Conservation (phyloP, 73 alveolate genomes). For the Blepharisma stoltei region DNA sequence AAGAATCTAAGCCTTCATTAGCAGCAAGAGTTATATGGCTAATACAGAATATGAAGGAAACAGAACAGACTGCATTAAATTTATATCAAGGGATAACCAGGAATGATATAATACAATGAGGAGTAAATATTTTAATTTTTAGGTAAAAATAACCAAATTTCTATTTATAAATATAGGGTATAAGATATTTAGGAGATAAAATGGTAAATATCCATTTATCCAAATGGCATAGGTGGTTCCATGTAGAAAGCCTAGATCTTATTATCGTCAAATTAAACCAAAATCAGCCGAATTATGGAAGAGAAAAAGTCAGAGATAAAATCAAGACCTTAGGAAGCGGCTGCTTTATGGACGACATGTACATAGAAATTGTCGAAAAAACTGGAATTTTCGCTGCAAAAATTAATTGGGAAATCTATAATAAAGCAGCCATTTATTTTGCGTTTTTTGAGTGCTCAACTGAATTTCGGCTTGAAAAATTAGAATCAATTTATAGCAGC, state of each 20-base stretch:
- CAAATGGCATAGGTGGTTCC: constrained; percentile 25
- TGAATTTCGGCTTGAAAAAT: neutral
- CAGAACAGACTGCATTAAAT: neutral
- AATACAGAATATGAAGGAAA: constrained; percentile 5
- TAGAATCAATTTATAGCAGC: neutral
- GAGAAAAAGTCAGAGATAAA: neutral
- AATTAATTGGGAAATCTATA: constrained; percentile 12
- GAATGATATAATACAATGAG: no score
- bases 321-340: neutral
- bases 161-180: no score
- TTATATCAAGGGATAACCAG: neutral
- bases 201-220: neutral
- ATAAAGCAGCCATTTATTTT: constrained; percentile 9
- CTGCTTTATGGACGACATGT: neutral
- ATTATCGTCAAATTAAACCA: neutral
- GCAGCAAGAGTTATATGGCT: constrained; percentile 16
- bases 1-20: constrained; percentile 13
- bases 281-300: neutral
- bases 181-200: neutral
- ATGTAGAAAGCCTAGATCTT: constrained; percentile 20
- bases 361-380: neutral
- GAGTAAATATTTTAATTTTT: no score
- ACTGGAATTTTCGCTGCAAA: neutral
- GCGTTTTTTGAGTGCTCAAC: neutral
- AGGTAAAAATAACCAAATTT: no score